A percentile compares a stretch with the other conserved stretches of the same genome.
These are phyloP conservation scores for Eucalyptus albens DNA, from an alignment of 345 rosid genomes.

Conservation along the genomic window DNA sequence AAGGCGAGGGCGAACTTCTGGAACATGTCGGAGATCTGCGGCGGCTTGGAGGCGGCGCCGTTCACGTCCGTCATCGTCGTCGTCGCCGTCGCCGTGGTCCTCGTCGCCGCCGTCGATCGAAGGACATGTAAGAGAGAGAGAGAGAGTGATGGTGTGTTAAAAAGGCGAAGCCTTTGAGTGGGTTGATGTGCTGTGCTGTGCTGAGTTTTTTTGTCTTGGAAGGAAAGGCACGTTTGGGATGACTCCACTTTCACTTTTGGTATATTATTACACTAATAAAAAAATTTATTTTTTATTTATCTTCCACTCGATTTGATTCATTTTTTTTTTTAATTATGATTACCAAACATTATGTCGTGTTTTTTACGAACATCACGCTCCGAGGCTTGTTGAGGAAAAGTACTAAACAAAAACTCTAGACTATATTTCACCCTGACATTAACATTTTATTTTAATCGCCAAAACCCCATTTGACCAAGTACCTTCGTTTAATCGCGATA, in stretches of 20 bases:
- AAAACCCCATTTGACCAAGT: neutral
- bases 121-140: neutral
- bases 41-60: conserved; percentile 21
- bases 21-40: conserved; percentile 84
- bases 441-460: too few relatives aligned
- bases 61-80: neutral
- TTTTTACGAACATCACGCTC: neutral
- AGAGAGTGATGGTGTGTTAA: neutral
- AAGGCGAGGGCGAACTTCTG: conserved; percentile 91
- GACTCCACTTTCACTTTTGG: neutral
- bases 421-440: neutral
- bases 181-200: neutral
- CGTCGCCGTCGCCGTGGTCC: neutral
- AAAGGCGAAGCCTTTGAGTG: neutral
- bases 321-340: neutral
- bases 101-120: neutral
- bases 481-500: rapidly evolving
- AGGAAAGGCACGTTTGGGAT: neutral
- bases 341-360: neutral
- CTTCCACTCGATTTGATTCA: neutral
- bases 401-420: too few relatives aligned
- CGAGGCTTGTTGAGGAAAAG: too few relatives aligned
- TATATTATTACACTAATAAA: neutral
- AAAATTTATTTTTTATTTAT: neutral
- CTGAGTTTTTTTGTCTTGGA: neutral